Conservation (phyloP, 305 asterid species). For the Vinca major region DNA sequence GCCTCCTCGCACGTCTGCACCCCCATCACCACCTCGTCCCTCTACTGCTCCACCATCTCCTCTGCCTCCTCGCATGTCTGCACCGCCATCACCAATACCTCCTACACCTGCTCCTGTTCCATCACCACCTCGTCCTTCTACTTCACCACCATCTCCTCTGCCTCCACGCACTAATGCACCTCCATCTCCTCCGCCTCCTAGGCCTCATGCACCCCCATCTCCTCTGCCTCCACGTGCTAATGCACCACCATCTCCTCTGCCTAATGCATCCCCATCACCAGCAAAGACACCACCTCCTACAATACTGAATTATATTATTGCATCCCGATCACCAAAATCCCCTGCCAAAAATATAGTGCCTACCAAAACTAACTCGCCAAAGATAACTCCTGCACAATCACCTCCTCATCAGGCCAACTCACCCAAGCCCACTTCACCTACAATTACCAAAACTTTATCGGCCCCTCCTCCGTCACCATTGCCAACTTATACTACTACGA, state of each 20-base stretch:
- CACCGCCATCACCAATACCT: conserved; percentile 34
- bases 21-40: conserved; percentile 24
- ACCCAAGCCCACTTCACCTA: conserved; percentile 15
- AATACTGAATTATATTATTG: not conserved
- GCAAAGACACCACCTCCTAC: not conserved
- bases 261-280: conserved; percentile 7
- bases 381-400: conserved; percentile 5
- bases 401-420: conserved; percentile 10
- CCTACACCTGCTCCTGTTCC: conserved; percentile 14
- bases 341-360: not conserved
- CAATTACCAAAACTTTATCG: not conserved
- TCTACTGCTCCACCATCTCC: conserved; percentile 40
- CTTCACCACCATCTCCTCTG: conserved; percentile 8
- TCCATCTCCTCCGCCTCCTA: not conserved
- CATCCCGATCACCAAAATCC: conserved; percentile 1
- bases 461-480: conserved; percentile 22
- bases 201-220: not conserved
- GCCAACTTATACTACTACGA: conserved; percentile 28
- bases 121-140: conserved; percentile 33
- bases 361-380: conserved; percentile 7
- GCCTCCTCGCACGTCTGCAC: conserved; percentile 20
- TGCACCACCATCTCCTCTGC: conserved; percentile 10
- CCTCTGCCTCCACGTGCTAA: too few relatives aligned
- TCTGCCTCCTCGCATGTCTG: conserved; percentile 23
- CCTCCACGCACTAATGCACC: conserved; percentile 11